Base-by-base conservation (phyloP, 2,329 filamentous ascomycete species). In the Coniosporium uncinatum region DNA sequence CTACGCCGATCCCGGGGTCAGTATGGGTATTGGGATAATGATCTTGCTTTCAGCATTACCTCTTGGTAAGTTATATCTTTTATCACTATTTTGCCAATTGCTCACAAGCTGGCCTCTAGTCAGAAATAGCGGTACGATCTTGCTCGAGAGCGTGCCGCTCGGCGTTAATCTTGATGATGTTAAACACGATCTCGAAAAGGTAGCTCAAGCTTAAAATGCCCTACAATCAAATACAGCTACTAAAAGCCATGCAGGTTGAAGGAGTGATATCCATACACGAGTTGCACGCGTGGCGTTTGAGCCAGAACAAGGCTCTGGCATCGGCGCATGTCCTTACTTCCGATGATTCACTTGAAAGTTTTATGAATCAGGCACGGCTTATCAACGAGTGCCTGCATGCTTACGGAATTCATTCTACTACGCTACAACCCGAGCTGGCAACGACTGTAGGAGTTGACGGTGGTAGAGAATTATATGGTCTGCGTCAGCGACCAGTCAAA, bases 271-370 rank as follows among this genome's bases (percentile, higher is more conserved):
- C 79, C 0, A 72, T 88, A 14, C 83, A 88, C 48, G 82, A 88
- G 50, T 67, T 89, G 14, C 83, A 87, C 49, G 76, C 88, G 46
- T 89, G 85, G 84, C 73, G 79, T 3, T 69, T 89, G 3, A 79
- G 84, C 53, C 83, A 90, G 60, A 70, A 71, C 39, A 87, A 85
- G 52, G 69, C 76, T 4, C 70, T 88, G 36, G 85, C 85, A 5
- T 81, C 81, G 1, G 83, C 80, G 1, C 84, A 88, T 53, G 64
- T 89, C 2, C 70, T 83, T 0, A 73, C 88, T 14, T 70, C 73
- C 2, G 73, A 79, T 46, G 66, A 72, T 39, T 71, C 72, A 6
- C 59, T 85, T 19, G 57, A 66, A 27, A 64, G 66, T 38, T 88
- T 88, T 54, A 73, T 78, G 62, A 66, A 69, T 39, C 75, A 75